Percentiles rank a stretch among this genome's conserved stretches.
Conservation (phyloP, 805 yeast species). For the Phaffomyces opuntiae region DNA sequence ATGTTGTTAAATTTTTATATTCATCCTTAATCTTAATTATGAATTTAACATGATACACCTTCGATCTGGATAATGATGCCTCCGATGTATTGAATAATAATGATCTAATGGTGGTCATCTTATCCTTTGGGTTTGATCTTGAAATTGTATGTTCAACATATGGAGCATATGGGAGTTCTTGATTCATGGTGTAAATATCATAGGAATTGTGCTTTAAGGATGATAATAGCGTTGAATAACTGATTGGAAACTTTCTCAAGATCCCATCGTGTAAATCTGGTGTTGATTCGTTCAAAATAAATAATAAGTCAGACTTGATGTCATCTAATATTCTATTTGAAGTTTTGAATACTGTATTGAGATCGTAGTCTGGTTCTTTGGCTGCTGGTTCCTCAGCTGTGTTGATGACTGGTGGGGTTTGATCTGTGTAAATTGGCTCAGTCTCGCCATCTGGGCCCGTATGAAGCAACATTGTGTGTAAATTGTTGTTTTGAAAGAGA, state of each 20-base stretch:
- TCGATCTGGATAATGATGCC: conserved; percentile 15
- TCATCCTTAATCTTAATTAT: conserved; percentile 26
- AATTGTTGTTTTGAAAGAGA: too few species aligned
- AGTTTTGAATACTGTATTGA: conserved; percentile 41
- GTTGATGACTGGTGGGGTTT: too few species aligned
- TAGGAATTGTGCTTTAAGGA: conserved; percentile 15
- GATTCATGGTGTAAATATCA: conserved; percentile 23
- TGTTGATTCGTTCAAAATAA: conserved; percentile 14
- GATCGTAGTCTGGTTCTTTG: background rate
- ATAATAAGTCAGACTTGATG: conserved; percentile 37
- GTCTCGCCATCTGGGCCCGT: too few species aligned
- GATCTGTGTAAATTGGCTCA: too few species aligned
- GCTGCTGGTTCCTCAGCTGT: background rate
- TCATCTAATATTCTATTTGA: conserved; percentile 64
- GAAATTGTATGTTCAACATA: conserved; percentile 14
- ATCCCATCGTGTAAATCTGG: conserved; percentile 20
- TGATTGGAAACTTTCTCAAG: conserved; percentile 22
- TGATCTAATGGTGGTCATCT: conserved; percentile 23
- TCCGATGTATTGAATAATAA: conserved; percentile 22
- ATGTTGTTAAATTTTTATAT: conserved; percentile 8
- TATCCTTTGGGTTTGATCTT: conserved; percentile 11
- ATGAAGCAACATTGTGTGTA: too few species aligned
- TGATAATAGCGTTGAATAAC: conserved; percentile 25
- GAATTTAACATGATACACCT: conserved; percentile 29
- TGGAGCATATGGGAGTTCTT: conserved; percentile 22